Evolutionary conservation across 495 filamentous ascomycete genomes (phyloP).

Genomic region (Parachaetomium inaequale): DNA sequence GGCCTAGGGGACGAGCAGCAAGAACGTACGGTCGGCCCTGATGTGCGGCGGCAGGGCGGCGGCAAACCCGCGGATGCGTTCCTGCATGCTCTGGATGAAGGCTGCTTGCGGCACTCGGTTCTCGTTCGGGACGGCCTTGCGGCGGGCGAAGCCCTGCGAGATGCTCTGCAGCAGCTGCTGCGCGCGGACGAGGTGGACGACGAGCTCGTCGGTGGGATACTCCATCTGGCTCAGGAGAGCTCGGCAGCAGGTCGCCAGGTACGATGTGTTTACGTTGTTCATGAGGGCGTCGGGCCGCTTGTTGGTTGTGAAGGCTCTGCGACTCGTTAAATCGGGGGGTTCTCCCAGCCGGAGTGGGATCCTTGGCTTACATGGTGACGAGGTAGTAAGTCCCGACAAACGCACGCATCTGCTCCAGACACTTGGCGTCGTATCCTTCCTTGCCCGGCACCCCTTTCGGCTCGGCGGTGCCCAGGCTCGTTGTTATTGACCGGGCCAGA

Average conservation of each 20-base stretch:
- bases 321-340: not conserved
- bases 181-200: constrained; percentile 29
- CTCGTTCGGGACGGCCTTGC: constrained; percentile 8
- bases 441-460: constrained; percentile 3
- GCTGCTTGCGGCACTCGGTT: constrained; percentile 15
- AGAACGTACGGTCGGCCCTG: constrained; percentile 17
- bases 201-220: constrained; percentile 25
- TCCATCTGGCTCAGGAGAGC: constrained; percentile 24
- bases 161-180: constrained; percentile 33
- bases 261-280: constrained; percentile 30
- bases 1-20: not conserved
- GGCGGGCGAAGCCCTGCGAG: constrained; percentile 22
- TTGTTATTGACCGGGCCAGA: constrained; percentile 28
- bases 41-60: constrained; percentile 21
- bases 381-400: constrained; percentile 35
- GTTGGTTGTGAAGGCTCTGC: constrained; percentile 33
- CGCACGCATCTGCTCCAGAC: constrained; percentile 31
- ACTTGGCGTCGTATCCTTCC: constrained; percentile 11
- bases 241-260: constrained; percentile 25
- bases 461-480: constrained; percentile 15
- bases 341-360: not conserved
- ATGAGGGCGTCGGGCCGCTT: constrained; percentile 33
- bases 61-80: constrained; percentile 23
- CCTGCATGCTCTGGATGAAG: constrained; percentile 24
- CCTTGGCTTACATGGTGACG: constrained; percentile 28